Evolutionary conservation across 2,329 filamentous ascomycete species (phyloP).

Genomic region (Clarireedia paspali): DNA sequence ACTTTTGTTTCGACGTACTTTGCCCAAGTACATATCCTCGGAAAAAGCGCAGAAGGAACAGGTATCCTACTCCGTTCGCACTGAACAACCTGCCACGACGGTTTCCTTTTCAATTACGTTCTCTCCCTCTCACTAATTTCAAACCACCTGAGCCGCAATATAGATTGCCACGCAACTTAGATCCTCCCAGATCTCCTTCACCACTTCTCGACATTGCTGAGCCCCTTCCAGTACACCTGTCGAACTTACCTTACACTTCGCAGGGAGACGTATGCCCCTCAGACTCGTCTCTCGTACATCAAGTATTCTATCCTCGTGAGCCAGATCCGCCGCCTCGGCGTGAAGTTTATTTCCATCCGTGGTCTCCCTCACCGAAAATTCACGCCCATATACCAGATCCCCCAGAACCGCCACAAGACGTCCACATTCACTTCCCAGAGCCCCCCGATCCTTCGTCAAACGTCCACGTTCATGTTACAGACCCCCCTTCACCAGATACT

Average conservation of each 20-base stretch:
- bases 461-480: not conserved
- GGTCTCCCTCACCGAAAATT: not conserved
- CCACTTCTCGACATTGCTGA: not conserved
- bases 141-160: not conserved
- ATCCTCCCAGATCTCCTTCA: not conserved
- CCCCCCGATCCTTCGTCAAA: not conserved
- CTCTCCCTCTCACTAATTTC: not conserved
- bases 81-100: not conserved
- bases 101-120: not conserved
- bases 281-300: too few relatives aligned
- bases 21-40: not conserved
- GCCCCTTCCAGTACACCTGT: too few relatives aligned
- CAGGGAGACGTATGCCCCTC: too few relatives aligned
- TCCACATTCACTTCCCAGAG: not conserved
- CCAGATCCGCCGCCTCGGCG: too few relatives aligned
- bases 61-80: not conserved
- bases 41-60: not conserved
- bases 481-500: not conserved
- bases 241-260: too few relatives aligned
- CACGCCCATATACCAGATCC: not conserved
- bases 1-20: constrained; percentile 3
- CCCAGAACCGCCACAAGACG: not conserved
- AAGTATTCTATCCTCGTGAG: too few relatives aligned
- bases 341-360: not conserved
- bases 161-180: not conserved